Conservation (phyloP, 192 early-diverging fungal genomes). For the Coemansia guatemalensis region DNA sequence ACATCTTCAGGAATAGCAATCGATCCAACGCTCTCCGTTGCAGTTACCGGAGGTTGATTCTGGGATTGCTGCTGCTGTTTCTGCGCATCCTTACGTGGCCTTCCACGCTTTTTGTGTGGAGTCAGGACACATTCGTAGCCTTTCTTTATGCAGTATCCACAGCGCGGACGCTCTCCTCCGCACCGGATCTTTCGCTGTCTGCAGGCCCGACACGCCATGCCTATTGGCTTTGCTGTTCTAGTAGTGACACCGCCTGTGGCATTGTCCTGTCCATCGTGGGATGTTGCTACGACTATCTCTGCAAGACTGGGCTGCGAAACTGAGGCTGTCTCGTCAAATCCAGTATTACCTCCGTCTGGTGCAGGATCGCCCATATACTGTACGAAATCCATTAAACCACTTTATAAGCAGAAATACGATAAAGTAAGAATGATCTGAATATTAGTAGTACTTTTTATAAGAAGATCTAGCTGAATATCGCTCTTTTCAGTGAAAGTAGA, state of each 20-base stretch:
- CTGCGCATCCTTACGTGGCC: conserved; percentile 38
- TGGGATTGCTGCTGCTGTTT: not conserved
- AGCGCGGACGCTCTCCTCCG: conserved; percentile 51
- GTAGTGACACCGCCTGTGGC: not conserved
- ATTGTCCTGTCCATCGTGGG: not conserved
- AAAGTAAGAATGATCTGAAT: not conserved
- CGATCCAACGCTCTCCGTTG: not conserved
- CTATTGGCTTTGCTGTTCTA: conserved; percentile 23
- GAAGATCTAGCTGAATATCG: too few species aligned
- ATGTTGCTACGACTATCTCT: conserved; percentile 6
- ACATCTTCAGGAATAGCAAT: too few species aligned
- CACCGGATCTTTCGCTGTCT: conserved; percentile 53
- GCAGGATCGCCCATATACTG: conserved; percentile 10
- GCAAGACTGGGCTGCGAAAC: conserved; percentile 11
- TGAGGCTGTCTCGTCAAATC: not conserved
- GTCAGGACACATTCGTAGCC: conserved; percentile 48
- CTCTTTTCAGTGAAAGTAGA: not conserved
- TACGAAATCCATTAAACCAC: conserved; percentile 5
- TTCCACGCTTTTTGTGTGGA: conserved; percentile 51
- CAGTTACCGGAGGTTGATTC: not conserved
- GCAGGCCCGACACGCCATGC: conserved; percentile 53
- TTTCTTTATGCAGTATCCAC: conserved; percentile 51
- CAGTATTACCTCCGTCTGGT: not conserved
- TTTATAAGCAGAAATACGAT: not conserved
- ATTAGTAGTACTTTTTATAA: too few species aligned